phyloP scores from a whole-genome alignment of 2,329 filamentous ascomycete species.

The Fusarium chlamydosporum region DNA sequence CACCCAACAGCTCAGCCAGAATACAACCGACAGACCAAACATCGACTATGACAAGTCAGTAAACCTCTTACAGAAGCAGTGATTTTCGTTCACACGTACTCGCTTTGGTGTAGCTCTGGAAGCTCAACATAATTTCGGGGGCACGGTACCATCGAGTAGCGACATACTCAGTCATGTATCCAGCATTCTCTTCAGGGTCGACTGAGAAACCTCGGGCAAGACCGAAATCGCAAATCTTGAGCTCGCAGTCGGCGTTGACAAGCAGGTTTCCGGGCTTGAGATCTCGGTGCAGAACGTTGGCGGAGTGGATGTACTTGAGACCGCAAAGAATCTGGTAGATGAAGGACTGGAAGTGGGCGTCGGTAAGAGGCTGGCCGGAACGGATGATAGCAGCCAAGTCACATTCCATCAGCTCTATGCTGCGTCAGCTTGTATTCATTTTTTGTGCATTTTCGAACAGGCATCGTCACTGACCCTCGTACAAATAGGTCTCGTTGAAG shows the following conservation, averaged over 20 bases:
- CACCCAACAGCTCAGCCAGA: conserved; percentile 93
- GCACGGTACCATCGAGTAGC: conserved; percentile 96
- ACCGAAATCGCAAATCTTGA: conserved; percentile 99
- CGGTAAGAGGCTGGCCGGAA: conserved; percentile 95
- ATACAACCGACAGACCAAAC: conserved; percentile 99
- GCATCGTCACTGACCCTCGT: conserved; percentile 79
- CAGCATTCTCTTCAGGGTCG: conserved; percentile 97
- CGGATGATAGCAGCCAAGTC: conserved; percentile 98
- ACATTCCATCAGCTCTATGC: conserved; percentile 96
- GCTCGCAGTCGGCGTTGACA: conserved; percentile 98
- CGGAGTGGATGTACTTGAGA: conserved; percentile 98
- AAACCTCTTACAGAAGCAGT: neutral
- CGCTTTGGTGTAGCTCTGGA: conserved; percentile 99
- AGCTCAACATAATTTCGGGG: conserved; percentile 99
- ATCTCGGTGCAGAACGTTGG: conserved; percentile 96
- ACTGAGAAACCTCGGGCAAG: conserved; percentile 96
- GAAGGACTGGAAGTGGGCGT: conserved; percentile 99
- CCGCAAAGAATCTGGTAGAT: conserved; percentile 99
- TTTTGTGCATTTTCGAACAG: conserved; percentile 5
- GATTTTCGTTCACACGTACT: conserved; percentile 74
- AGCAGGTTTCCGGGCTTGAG: conserved; percentile 97
- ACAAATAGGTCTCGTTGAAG: conserved; percentile 99
- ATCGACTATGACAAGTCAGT: conserved; percentile 77
- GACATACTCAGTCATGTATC: conserved; percentile 99
- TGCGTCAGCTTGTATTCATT: conserved; percentile 38